phyloP scores from a whole-genome alignment of 2,329 filamentous ascomycete genomes.

The Ceratocystiopsis brevicomis region DNA sequence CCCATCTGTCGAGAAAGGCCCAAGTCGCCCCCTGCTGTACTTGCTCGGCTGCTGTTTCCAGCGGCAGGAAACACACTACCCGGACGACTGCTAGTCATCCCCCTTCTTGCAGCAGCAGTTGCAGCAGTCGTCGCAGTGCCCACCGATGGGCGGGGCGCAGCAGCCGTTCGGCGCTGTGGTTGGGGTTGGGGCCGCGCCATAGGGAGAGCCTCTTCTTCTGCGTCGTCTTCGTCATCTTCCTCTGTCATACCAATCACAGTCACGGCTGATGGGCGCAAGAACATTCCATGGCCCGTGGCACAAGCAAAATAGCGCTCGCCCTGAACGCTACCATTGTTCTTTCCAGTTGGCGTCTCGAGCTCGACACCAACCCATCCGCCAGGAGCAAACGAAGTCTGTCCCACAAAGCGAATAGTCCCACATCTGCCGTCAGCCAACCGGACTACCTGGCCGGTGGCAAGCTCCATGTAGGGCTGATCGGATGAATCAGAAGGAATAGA shows the following conservation, averaged over 20 bases:
- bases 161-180: neutral
- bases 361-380: slow-evolving; percentile 86
- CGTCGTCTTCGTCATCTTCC: slow-evolving; percentile 6
- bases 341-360: slow-evolving; percentile 62
- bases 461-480: slow-evolving; percentile 21
- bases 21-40: slow-evolving; percentile 27
- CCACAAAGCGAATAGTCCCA: slow-evolving; percentile 64
- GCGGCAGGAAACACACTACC: slow-evolving; percentile 25
- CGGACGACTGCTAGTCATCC: slow-evolving; percentile 24
- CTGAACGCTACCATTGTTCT: slow-evolving; percentile 86
- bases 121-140: slow-evolving; percentile 13
- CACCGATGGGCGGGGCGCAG: slow-evolving; percentile 1
- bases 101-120: slow-evolving; percentile 8
- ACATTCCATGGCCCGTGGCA: slow-evolving; percentile 59
- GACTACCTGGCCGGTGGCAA: slow-evolving; percentile 53
- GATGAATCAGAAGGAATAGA: too few species aligned
- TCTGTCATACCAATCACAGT: slow-evolving; percentile 29
- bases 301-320: slow-evolving; percentile 83
- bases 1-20: slow-evolving; percentile 44
- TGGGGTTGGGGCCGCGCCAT: slow-evolving; percentile 10
- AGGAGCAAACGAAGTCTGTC: slow-evolving; percentile 57
- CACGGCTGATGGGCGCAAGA: slow-evolving; percentile 57
- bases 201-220: slow-evolving; percentile 20
- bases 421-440: slow-evolving; percentile 60
- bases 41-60: slow-evolving; percentile 8